Percentiles rank a stretch among this genome's conserved stretches.
Evolutionary conservation across 176 grass and related monocot species (phyloP).

Genomic region (Zea mays): DNA sequence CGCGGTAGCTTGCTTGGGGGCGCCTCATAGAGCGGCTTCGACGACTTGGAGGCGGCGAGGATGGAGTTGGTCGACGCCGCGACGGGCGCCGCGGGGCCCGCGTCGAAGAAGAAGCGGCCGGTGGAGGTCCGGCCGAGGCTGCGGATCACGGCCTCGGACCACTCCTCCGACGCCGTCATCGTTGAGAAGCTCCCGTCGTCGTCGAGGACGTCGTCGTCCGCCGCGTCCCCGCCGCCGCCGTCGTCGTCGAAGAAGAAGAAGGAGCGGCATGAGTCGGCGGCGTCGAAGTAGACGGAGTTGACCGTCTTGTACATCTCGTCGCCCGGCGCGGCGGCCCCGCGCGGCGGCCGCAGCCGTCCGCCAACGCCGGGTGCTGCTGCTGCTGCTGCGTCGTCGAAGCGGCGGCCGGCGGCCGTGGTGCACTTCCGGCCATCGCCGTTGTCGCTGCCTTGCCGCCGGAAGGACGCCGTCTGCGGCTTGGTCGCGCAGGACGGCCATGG

Average conservation of each 20-base stretch:
- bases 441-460: conserved; percentile 34
- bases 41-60: neutral
- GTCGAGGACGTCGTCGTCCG: neutral
- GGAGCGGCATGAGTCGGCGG: neutral
- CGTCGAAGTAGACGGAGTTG: conserved; percentile 56
- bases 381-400: neutral
- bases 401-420: neutral
- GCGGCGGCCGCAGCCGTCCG: neutral
- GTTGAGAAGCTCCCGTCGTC: conserved; percentile 18
- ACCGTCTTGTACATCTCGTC: conserved; percentile 45
- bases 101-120: conserved; percentile 68
- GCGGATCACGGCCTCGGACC: conserved; percentile 49
- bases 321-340: neutral
- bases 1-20: too few species aligned
- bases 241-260: neutral
- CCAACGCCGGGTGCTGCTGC: neutral
- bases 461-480: conserved; percentile 63
- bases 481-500: conserved; percentile 55
- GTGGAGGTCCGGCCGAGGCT: conserved; percentile 42
- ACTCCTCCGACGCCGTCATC: conserved; percentile 36
- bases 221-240: neutral
- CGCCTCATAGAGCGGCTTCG: too few species aligned
- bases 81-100: conserved; percentile 33
- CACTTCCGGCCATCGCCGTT: neutral
- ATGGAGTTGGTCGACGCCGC: conserved; percentile 73